These are phyloP conservation scores for Pseudisothecium myosuroides DNA, from an alignment of 225 moss, liverwort and hornwort genomes.

Conservation along the genomic window DNA sequence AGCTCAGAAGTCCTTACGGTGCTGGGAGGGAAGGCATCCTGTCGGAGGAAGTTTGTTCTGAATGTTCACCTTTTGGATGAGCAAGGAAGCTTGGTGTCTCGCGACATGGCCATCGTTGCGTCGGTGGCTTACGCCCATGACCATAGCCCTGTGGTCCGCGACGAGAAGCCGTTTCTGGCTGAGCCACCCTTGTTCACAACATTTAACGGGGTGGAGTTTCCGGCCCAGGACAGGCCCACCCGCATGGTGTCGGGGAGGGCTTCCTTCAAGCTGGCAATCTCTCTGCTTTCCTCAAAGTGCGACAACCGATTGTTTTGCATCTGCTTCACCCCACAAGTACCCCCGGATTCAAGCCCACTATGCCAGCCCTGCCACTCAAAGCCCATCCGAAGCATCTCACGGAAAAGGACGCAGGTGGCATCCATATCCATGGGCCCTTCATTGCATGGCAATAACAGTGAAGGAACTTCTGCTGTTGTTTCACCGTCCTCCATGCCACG, in stretches of 20 bases:
- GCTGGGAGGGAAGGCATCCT: constrained; percentile 92
- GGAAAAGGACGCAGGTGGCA: constrained; percentile 77
- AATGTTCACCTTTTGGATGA: constrained; percentile 94
- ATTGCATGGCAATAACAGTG: constrained; percentile 38
- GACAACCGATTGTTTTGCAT: constrained; percentile 93
- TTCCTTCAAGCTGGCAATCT: constrained; percentile 95
- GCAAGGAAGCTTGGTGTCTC: constrained; percentile 62
- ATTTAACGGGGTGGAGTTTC: constrained; percentile 97
- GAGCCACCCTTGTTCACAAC: constrained; percentile 97
- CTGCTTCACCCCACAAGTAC: constrained; percentile 81
- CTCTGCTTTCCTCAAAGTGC: constrained; percentile 94
- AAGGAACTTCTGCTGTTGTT: constrained; percentile 35
- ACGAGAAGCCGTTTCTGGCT: constrained; percentile 89
- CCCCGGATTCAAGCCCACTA: constrained; percentile 37
- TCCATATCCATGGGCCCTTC: constrained; percentile 40
- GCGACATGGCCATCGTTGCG: constrained; percentile 85
- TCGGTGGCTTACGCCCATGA: constrained; percentile 97
- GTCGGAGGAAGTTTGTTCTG: constrained; percentile 88
- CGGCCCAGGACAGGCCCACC: constrained; percentile 95
- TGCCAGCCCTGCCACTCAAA: constrained; percentile 92
- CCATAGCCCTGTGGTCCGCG: constrained; percentile 86
- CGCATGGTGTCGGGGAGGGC: constrained; percentile 95
- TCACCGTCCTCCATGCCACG: constrained; percentile 29
- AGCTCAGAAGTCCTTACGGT: constrained; percentile 89
- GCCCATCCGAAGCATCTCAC: constrained; percentile 95